Conservation (phyloP, 176 grass and related monocot genomes). For the Oryza nivara region DNA sequence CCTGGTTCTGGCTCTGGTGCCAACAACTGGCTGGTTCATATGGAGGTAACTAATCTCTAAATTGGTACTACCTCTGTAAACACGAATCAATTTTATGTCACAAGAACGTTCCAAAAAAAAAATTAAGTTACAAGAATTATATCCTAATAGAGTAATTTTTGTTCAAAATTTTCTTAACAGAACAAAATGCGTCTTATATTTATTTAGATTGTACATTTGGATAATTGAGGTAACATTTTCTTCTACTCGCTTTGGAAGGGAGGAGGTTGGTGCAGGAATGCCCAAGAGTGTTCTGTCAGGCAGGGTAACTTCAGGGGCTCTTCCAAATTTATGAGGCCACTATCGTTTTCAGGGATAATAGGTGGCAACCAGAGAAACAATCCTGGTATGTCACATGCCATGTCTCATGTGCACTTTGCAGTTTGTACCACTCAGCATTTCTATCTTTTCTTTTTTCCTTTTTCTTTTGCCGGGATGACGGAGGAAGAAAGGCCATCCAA, state of each 20-base stretch:
- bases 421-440: neutral
- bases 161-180: too few relatives aligned
- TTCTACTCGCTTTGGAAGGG: conserved; percentile 53
- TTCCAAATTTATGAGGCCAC: conserved; percentile 71
- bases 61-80: too few relatives aligned
- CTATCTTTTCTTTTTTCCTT: too few relatives aligned
- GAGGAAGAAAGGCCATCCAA: too few relatives aligned
- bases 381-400: conserved; percentile 47
- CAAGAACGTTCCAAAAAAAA: too few relatives aligned
- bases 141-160: too few relatives aligned
- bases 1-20: conserved; percentile 69
- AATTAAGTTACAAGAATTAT: too few relatives aligned
- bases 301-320: conserved; percentile 78
- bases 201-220: neutral
- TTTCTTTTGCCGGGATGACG: too few relatives aligned
- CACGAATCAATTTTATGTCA: too few relatives aligned
- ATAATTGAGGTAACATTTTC: neutral
- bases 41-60: conserved; percentile 50
- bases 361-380: conserved; percentile 51
- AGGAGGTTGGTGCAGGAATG: conserved; percentile 83
- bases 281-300: conserved; percentile 60
- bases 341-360: conserved; percentile 74
- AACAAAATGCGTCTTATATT: too few relatives aligned
- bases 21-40: conserved; percentile 74
- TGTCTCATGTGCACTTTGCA: neutral